phyloP scores from a whole-genome alignment of 257 asterid genomes.

The Nicotiana otophora region DNA sequence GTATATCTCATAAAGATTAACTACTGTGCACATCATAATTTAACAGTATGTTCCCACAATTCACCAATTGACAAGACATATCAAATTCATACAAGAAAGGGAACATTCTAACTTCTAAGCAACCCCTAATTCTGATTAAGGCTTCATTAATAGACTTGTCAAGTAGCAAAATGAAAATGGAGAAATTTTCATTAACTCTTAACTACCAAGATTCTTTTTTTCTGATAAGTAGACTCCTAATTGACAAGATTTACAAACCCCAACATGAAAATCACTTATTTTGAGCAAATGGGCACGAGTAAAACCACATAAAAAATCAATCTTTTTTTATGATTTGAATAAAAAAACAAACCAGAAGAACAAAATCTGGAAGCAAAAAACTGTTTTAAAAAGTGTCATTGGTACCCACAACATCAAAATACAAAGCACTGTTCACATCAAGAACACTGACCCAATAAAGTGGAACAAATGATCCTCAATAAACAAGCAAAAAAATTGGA shows the following conservation, averaged over 20 bases:
- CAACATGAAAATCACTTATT: background rate
- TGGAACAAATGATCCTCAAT: background rate
- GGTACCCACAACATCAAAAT: background rate
- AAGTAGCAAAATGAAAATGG: background rate
- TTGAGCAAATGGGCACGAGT: background rate
- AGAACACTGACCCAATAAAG: background rate
- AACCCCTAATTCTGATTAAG: background rate
- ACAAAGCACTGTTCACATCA: background rate
- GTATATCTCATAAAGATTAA: background rate
- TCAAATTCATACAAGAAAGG: background rate
- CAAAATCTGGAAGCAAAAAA: background rate
- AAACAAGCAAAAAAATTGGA: background rate
- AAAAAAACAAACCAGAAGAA: background rate
- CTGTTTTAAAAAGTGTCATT: background rate
- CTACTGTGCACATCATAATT: background rate
- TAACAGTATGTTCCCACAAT: background rate
- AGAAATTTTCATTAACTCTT: background rate
- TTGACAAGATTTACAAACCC: background rate
- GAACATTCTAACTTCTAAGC: background rate
- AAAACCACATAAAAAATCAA: background rate
- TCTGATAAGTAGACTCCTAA: background rate
- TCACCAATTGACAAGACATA: background rate
- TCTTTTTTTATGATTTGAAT: background rate
- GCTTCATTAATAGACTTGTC: background rate
- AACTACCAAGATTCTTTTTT: background rate